Evolutionary conservation across 2,329 filamentous ascomycete genomes (phyloP).

Genomic region (Graphilbum fragrans): DNA sequence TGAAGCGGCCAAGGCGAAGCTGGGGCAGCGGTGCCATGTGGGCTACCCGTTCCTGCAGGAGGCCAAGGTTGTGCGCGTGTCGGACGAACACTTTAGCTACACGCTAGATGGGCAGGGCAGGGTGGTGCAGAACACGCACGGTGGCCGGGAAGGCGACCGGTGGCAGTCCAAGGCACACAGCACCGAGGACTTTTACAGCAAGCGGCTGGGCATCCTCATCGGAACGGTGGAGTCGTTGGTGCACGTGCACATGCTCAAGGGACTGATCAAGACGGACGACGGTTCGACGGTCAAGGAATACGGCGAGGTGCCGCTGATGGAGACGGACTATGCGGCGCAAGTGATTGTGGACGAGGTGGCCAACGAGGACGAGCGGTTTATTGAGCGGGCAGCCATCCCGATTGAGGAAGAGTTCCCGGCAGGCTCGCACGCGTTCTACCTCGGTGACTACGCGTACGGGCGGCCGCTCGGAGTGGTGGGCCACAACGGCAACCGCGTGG

Average conservation of each 20-base stretch:
- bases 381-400: slow-evolving; percentile 77
- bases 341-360: slow-evolving; percentile 80
- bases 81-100: slow-evolving; percentile 90
- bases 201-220: slow-evolving; percentile 77
- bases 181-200: slow-evolving; percentile 81
- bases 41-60: slow-evolving; percentile 95
- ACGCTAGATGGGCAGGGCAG: slow-evolving; percentile 55
- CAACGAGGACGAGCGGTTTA: slow-evolving; percentile 85
- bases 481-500: slow-evolving; percentile 61
- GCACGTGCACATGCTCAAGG: slow-evolving; percentile 88
- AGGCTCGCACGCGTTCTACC: slow-evolving; percentile 76
- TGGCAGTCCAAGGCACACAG: slow-evolving; percentile 75
- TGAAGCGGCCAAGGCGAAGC: slow-evolving; percentile 61
- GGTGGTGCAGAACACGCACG: slow-evolving; percentile 58
- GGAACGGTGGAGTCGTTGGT: slow-evolving; percentile 80
- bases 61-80: slow-evolving; percentile 77
- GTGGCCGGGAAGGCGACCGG: slow-evolving; percentile 62
- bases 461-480: slow-evolving; percentile 73
- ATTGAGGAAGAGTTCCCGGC: slow-evolving; percentile 86
- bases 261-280: slow-evolving; percentile 78
- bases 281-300: slow-evolving; percentile 92
- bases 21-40: slow-evolving; percentile 79
- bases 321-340: slow-evolving; percentile 85
- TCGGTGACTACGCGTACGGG: slow-evolving; percentile 88
- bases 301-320: slow-evolving; percentile 69